Conservation (phyloP, 1,284 basidiomycete species). For the Fistulinella cinereoalba region DNA sequence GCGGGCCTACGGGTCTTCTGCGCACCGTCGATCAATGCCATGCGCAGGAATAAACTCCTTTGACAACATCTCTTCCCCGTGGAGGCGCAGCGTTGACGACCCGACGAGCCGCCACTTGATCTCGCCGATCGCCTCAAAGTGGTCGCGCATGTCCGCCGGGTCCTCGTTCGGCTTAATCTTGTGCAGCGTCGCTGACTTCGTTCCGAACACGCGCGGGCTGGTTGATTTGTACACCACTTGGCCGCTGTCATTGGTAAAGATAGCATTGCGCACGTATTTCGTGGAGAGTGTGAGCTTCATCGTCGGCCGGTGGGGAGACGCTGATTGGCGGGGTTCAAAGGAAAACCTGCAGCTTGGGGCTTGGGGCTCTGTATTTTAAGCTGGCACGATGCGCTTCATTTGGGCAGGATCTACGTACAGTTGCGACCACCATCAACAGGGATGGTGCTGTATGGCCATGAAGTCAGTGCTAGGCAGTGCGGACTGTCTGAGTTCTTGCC, state of each 20-base stretch:
- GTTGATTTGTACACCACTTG: conserved; percentile 33
- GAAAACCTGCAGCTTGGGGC: too few relatives aligned
- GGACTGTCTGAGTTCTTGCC: too few relatives aligned
- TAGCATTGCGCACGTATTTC: conserved; percentile 19
- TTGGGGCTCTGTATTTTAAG: too few relatives aligned
- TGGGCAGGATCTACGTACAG: too few relatives aligned
- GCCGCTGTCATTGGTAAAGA: conserved; percentile 20
- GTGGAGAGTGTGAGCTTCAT: conserved; percentile 27
- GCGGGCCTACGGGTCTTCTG: too few relatives aligned
- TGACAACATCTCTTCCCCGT: conserved; percentile 18
- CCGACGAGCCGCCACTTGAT: conserved; percentile 28
- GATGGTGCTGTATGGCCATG: too few relatives aligned
- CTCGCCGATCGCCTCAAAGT: conserved; percentile 21
- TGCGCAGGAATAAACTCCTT: conserved; percentile 26
- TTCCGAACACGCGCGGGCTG: conserved; percentile 16
- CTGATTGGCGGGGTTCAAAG: too few relatives aligned
- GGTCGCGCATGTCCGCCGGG: conserved; percentile 27
- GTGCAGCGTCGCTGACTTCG: conserved; percentile 15
- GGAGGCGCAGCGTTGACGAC: conserved; percentile 23
- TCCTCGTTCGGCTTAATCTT: conserved; percentile 27
- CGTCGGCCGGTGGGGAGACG: too few relatives aligned
- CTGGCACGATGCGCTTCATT: too few relatives aligned
- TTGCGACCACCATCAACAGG: too few relatives aligned
- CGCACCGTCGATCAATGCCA: conserved; percentile 5
- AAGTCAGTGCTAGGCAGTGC: too few relatives aligned